Base-by-base conservation (phyloP, 805 yeast species). In the Wickerhamomyces kurtzmanii region DNA sequence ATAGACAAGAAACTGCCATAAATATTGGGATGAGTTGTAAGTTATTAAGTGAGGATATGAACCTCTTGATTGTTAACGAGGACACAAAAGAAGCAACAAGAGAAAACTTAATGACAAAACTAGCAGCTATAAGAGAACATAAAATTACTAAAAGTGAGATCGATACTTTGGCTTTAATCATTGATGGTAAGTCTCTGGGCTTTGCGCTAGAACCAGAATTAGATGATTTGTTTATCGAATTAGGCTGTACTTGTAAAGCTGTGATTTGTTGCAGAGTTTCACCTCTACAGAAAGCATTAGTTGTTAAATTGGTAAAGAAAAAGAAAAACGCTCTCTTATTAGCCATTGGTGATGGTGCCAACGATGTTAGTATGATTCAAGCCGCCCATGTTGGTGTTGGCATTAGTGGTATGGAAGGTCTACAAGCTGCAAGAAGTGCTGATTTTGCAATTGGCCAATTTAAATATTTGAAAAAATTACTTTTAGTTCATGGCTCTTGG, bases 341-440 rank as follows among this genome's bases (percentile, higher is more conserved):
- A 34, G 97, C 98, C 1, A 80, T 91, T 47, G 99, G 99, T 24
- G 99, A 91, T 56, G 99, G 99, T 47, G 99, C 99, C 3, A 91
- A 91, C 49, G 99, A 91, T 59, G 98, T 91, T 22, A 80, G 94
- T 20, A 91, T 91, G 99, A 91, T 91, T 39, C 98, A 91, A 55
- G 97, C 98, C 11, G 98, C 98, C 0, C 97, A 91, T 53, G 96
- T 91, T 29, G 99, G 99, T 37, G 95, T 91, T 15, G 99, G 99
- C 50, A 93, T 91, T 37, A 83, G 94, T 55, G 99, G 99, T 39
- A 80, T 86, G 89, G 99, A 91, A 59, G 99, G 99, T 41, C 86
- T 87, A 85, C 99, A 91, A 56, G 98, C 98, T 8, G 96, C 98
- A 0, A 71, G 99, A 52, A 79, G 94, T 52, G 97, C 99, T 0